Base-by-base conservation (phyloP, 164 flowering plant species). In the Piper longum region DNA sequence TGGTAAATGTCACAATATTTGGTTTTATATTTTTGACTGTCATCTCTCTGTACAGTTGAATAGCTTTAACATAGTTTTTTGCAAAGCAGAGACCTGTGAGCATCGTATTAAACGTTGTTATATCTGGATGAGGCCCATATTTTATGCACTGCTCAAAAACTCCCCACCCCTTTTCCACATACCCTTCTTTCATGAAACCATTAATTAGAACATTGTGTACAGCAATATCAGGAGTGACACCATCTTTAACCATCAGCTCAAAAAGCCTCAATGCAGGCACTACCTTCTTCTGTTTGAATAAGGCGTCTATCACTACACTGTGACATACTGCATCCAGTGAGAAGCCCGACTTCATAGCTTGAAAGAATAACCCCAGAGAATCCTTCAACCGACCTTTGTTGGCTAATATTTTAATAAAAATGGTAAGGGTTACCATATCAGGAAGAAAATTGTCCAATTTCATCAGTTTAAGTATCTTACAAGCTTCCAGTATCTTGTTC, bases 21-120 rank as follows among this genome's bases (percentile, higher is more conserved):
- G 80, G 81, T 67, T 69, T 51, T 3, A 71, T 52, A 54, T 57
- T 66, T 59, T 61, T 67, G 39, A 19, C n/a, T 40, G n/a, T 71
- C 73, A 71, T 61, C 58, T 66, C 66, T 56, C 70, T 60, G 55
- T 67, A 78, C 55, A 80, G 65, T 56, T 60, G 63, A 57, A 77
- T 7, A 3, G 81, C 84, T 43, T 73, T 71, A 56, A 36, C 62
- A 54, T 78, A 72, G 69, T 69, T 69, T 60, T 70, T 74, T 51
- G 65, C 64, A 55, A 62, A 68, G 72, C 82, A 81, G 67, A 68
- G 77, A 16, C 83, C 85, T 67, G 72, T 69, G 55, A 83, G 78
- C 77, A 81, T 71, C 16, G 84, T 80, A 70, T 81, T 83, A 59
- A 72, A 81, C 26, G 83, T 81, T 26, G 77, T 73, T 16, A 84